A percentile compares a stretch with the other conserved stretches of the same genome.
Conservation (phyloP, 495 filamentous ascomycete genomes). For the Daldinia caldariorum region DNA sequence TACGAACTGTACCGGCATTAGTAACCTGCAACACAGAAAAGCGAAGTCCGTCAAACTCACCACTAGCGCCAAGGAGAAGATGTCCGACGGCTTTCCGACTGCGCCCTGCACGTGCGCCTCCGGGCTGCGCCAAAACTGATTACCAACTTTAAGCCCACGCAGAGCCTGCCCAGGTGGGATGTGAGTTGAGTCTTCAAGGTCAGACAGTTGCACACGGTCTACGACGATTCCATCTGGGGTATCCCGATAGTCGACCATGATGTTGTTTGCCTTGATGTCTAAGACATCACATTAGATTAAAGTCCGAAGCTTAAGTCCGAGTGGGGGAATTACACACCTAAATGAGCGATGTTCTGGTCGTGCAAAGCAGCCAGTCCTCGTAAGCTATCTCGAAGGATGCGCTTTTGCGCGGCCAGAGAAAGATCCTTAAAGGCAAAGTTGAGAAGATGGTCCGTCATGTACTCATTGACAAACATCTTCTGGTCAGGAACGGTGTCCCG, state of each 20-base stretch:
- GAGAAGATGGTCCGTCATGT: constrained; percentile 58
- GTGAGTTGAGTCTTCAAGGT: constrained; percentile 59
- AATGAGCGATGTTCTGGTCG: constrained; percentile 60
- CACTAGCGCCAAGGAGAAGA: constrained; percentile 51
- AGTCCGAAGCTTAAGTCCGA: constrained; percentile 29
- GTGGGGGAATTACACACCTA: constrained; percentile 42
- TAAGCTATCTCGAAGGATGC: constrained; percentile 57
- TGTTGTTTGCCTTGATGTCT: constrained; percentile 56
- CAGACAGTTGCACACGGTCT: constrained; percentile 52
- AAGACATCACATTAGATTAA: constrained; percentile 11
- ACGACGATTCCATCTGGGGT: constrained; percentile 47
- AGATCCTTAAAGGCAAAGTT: constrained; percentile 55
- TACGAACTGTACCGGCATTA: constrained; percentile 41
- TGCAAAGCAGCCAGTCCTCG: constrained; percentile 58
- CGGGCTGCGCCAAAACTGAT: constrained; percentile 54
- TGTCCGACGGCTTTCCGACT: constrained; percentile 49
- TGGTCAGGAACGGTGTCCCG: constrained; percentile 57
- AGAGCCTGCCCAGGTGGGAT: constrained; percentile 50
- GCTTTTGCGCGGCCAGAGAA: constrained; percentile 51
- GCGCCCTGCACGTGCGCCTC: constrained; percentile 49
- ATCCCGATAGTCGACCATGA: constrained; percentile 50
- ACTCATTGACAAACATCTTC: constrained; percentile 60
- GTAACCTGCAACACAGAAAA: constrained; percentile 1
- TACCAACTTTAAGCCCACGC: constrained; percentile 47
- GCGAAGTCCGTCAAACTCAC: constrained; percentile 45